Base-by-base conservation (phyloP, 2,329 filamentous ascomycete species). In the Hypoxylon sp. region DNA sequence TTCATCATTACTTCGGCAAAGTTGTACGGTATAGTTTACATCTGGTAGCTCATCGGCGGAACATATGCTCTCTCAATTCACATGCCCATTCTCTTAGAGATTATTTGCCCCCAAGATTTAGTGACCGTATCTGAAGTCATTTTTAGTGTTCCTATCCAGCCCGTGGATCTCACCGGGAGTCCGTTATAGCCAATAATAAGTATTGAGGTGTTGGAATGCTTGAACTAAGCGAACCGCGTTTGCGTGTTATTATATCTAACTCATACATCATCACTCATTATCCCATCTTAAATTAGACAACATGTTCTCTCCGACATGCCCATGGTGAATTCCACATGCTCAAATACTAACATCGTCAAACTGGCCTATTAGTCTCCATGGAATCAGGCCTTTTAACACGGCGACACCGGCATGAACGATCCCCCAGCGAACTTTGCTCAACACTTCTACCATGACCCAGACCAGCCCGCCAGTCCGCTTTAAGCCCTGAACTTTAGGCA, bases 381-480 rank as follows among this genome's bases (percentile, higher is more conserved):
- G 72, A 53, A 75, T 62, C 43, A 74, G 49, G 4, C 65, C 67
- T 19, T 67, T 70, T 43, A 90, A 72, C 2, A 90, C 87, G 68
- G 86, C 83, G 79, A 89, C 87, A 0, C 85, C 87, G 72, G 88
- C 85, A 68, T 89, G 86, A 3, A 90, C 84, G 2, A 90, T 86
- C 0, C 86, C 87, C 88, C 88, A 90, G 56, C 88, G 74, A 1
- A 89, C 83, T 61, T 84, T 87, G 10, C 83, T 83, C 68, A 90
- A 72, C 36, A 84, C 82, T 70, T 84, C 82, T 2, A 85, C 85
- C 77, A 90, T 87, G 0, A 85, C 82, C 64, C 83, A 84, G 0
- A 86, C 84, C 49, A 90, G 66, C 0, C 86, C 86, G 17, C 82
- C 82, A 0, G 84, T 87, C 1, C 83, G 80, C 55, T 82, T 83